Evolutionary conservation across 169 alveolate genomes (phyloP).

Genomic region (Plasmodium falciparum): DNA sequence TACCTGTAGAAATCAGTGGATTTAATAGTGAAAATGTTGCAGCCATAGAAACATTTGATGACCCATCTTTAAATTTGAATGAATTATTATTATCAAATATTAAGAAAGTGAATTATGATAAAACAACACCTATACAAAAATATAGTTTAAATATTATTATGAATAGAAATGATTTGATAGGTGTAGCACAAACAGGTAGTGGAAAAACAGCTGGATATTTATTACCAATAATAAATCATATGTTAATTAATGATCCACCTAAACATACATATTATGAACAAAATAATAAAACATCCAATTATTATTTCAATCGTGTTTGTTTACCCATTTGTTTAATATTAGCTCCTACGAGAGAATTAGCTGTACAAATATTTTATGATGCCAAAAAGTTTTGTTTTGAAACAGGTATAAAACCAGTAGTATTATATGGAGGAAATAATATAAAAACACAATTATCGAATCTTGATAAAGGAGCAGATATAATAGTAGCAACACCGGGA

Average conservation of each 20-base stretch:
- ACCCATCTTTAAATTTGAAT: slow-evolving; percentile 81
- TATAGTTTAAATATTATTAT: slow-evolving; percentile 95
- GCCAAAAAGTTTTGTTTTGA: slow-evolving; percentile 91
- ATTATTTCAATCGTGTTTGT: slow-evolving; percentile 78
- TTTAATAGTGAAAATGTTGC: slow-evolving; percentile 80
- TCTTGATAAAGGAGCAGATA: slow-evolving; percentile 95
- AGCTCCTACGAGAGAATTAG: slow-evolving; percentile 99
- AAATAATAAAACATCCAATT: slow-evolving; percentile 21
- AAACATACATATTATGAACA: slow-evolving; percentile 63
- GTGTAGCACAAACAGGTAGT: slow-evolving; percentile 98
- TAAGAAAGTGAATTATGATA: slow-evolving; percentile 89
- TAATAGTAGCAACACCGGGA: slow-evolving; percentile 98
- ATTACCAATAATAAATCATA: slow-evolving; percentile 94
- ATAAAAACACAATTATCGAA: slow-evolving; percentile 91
- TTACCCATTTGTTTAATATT: slow-evolving; percentile 89
- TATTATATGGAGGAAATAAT: slow-evolving; percentile 94
- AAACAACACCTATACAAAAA: slow-evolving; percentile 97
- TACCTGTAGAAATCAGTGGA: slow-evolving; percentile 92
- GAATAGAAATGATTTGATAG: slow-evolving; percentile 95
- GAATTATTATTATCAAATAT: slow-evolving; percentile 84
- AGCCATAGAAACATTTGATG: slow-evolving; percentile 86
- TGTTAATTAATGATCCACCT: slow-evolving; percentile 91
- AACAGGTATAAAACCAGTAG: slow-evolving; percentile 94
- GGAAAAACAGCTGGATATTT: slow-evolving; percentile 99
- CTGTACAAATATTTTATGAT: slow-evolving; percentile 94